A percentile compares a stretch with the other conserved stretches of the same genome.
Evolutionary conservation across 2,329 filamentous ascomycete species (phyloP).

Genomic region (Xylaria sp.): DNA sequence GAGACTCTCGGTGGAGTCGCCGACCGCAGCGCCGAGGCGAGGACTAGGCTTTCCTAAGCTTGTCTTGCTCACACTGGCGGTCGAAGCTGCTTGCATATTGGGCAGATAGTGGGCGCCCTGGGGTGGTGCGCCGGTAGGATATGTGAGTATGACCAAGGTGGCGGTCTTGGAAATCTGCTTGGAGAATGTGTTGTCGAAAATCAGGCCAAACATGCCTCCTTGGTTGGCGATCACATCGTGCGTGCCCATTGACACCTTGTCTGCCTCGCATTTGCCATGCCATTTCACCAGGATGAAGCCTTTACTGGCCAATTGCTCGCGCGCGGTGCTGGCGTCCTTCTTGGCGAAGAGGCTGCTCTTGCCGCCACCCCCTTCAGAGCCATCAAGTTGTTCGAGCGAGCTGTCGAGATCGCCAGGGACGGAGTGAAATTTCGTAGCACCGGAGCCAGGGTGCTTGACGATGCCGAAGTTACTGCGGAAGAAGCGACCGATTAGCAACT

Average conservation of each 20-base stretch:
- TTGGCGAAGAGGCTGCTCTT: constrained; percentile 57
- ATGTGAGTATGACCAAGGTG: constrained; percentile 92
- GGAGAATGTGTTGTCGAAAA: constrained; percentile 99
- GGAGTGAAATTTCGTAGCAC: constrained; percentile 55
- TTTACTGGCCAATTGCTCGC: constrained; percentile 68
- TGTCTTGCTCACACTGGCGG: constrained; percentile 51
- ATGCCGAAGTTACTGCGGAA: constrained; percentile 83
- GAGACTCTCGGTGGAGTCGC: constrained; percentile 66
- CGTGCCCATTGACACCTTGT: constrained; percentile 90
- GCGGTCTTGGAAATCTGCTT: constrained; percentile 94
- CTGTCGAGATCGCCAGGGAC: constrained; percentile 50
- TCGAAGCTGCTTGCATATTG: constrained; percentile 54
- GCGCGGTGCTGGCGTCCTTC: constrained; percentile 64
- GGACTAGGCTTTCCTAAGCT: constrained; percentile 59
- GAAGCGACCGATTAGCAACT: constrained; percentile 1
- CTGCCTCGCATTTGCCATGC: constrained; percentile 94
- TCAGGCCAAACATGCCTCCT: constrained; percentile 92
- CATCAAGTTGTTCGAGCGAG: constrained; percentile 54
- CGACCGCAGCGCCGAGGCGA: constrained; percentile 50
- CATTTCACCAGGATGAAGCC: constrained; percentile 77
- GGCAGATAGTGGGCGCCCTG: constrained; percentile 75
- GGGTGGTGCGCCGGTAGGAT: constrained; percentile 80
- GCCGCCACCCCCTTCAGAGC: constrained; percentile 40
- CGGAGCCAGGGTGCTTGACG: constrained; percentile 90
- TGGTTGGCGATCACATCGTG: constrained; percentile 77